Conservation (phyloP, 306 rosid species). For the Cyclanthera cordifolia region DNA sequence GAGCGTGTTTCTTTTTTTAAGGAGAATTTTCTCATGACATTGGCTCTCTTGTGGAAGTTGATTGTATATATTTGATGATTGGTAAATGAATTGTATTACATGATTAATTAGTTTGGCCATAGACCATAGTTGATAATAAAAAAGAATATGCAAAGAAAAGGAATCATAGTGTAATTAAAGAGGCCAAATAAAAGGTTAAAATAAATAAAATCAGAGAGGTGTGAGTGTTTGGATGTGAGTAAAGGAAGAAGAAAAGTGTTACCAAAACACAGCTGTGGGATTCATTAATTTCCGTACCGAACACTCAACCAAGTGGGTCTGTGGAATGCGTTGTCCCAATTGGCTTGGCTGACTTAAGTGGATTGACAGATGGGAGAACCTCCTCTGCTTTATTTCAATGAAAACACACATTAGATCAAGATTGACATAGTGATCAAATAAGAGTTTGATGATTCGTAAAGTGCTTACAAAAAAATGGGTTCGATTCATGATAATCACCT, state of each 20-base stretch:
- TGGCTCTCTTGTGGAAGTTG: no score
- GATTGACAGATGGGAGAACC: neutral
- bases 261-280: slow-evolving; percentile 4
- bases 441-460: no score
- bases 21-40: no score
- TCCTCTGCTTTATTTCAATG: neutral
- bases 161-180: neutral
- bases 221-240: no score
- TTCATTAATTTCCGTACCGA: neutral
- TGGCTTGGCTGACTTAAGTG: neutral
- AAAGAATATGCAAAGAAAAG: neutral
- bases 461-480: no score
- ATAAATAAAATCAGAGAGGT: neutral
- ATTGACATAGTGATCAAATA: no score
- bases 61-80: no score
- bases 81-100: no score
- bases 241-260: neutral
- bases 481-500: no score
- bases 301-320: neutral
- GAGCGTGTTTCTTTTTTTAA: no score
- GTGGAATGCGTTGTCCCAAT: slow-evolving; percentile 10
- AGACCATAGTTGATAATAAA: neutral
- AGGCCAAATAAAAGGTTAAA: no score
- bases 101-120: no score
- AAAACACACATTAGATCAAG: neutral